Evolutionary conservation across 768 basidiomycete genomes (phyloP), one percentile per base, ranked within the genome.

Genomic region (Russula earlei): DNA sequence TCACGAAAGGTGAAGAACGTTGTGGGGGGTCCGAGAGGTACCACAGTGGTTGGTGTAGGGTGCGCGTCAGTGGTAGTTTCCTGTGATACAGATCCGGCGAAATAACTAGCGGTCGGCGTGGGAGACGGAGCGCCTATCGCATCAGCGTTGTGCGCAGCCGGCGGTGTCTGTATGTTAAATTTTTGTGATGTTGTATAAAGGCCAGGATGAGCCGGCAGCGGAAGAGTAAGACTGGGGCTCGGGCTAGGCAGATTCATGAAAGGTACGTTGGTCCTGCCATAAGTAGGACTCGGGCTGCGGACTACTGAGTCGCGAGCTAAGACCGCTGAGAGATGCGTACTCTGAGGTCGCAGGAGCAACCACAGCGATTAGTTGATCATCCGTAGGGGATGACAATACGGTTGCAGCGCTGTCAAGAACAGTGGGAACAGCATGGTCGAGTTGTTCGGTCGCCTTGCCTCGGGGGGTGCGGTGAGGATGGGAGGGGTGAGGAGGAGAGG

Each of bases 331-430:
- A 63, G 61, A 40, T 69, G 57, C 62, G 15, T 66, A 55, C 34
- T 70, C 72, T 45, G 67, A 34, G n/a, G 67, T 69, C 1, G 71
- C 69, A 22, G 83, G 84, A 0, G 83, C 75, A 14, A 83, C 72
- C n/a, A 87, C 81, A 0, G 82, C 70, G n/a, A 88, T 75, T 10
- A 79, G 68, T 24, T 78, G 77, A 61, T 78, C 77, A 36, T 72
- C 68, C 19, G 66, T 62, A 34, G 62, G 59, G 52, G 66, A 72
- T 5, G 82, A 67, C 36, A 93, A 78, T 29, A 90, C 78, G 20
- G 83, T 79, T 1, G 90, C 87, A 2, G 91, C 91, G 55, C 81
- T 82, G 63, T 91, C 89, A 44, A 94, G 76, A 1, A 92, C 91
- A 6, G 87, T 86, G 5, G 91, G 91, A 3, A 90, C 86, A n/a